Evolutionary conservation across 1,139 yeast genomes (phyloP).

Genomic region (Pichiaceae sp.): DNA sequence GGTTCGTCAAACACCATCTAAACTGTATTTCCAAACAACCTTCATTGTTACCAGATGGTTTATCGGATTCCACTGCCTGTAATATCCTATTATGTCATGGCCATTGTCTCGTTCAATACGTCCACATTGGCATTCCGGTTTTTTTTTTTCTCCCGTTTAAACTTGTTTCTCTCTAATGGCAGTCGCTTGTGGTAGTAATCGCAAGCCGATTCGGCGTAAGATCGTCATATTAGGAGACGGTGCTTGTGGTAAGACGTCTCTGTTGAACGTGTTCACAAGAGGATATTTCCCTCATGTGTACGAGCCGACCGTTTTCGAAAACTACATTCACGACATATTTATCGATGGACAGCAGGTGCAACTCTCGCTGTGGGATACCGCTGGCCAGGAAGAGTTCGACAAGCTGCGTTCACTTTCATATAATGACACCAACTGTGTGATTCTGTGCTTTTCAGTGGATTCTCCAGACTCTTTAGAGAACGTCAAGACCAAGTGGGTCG

Average conservation of each 20-base stretch:
- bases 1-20: background rate
- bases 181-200: constrained; percentile 67
- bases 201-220: constrained; percentile 76
- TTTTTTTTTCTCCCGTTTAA: too few species aligned
- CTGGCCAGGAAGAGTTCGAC: constrained; percentile 98
- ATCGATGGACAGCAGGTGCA: constrained; percentile 93
- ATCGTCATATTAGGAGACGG: constrained; percentile 97
- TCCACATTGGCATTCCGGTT: too few species aligned
- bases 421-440: constrained; percentile 92
- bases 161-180: too few species aligned
- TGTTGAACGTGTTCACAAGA: constrained; percentile 89
- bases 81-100: too few species aligned
- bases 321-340: constrained; percentile 94
- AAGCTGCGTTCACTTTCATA: constrained; percentile 82
- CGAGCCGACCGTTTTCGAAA: constrained; percentile 97
- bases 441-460: constrained; percentile 93
- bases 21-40: background rate
- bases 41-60: background rate
- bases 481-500: constrained; percentile 93
- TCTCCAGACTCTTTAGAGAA: constrained; percentile 91
- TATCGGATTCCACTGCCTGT: too few species aligned
- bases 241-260: constrained; percentile 90
- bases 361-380: constrained; percentile 95
- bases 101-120: too few species aligned
- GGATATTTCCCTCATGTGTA: constrained; percentile 98